A percentile compares a stretch with the other conserved stretches of the same genome.
Evolutionary conservation across 2,329 filamentous ascomycete genomes (phyloP).

Genomic region (Claviceps capensis): DNA sequence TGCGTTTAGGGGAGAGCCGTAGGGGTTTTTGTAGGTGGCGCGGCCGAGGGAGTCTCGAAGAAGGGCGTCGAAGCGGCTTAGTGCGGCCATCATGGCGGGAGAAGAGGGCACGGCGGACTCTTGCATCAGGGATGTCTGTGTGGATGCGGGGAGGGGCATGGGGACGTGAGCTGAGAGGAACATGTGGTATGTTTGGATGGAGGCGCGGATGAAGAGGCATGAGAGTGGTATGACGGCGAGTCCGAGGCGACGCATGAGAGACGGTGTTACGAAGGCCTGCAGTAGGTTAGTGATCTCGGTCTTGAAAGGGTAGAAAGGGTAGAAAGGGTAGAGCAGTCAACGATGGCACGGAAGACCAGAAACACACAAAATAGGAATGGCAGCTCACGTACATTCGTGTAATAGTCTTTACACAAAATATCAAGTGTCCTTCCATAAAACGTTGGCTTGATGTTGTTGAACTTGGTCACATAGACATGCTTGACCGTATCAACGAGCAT

Average conservation of each 20-base stretch:
- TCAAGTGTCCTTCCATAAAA: constrained; percentile 87
- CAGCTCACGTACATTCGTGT: constrained; percentile 57
- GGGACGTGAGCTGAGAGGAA: constrained; percentile 81
- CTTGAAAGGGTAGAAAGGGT: neutral
- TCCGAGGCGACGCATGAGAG: constrained; percentile 77
- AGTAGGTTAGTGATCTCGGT: neutral
- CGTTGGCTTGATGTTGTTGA: constrained; percentile 88
- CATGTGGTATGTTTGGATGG: constrained; percentile 96
- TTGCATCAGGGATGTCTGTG: constrained; percentile 50
- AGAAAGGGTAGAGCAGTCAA: too few relatives aligned
- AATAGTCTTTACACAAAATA: constrained; percentile 93
- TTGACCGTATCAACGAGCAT: constrained; percentile 96
- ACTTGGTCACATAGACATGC: constrained; percentile 95
- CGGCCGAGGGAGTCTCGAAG: constrained; percentile 64
- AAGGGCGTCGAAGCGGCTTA: constrained; percentile 65
- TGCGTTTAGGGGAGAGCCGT: constrained; percentile 24
- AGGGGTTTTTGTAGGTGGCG: constrained; percentile 50
- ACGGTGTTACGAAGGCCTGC: constrained; percentile 78
- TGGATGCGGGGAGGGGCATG: constrained; percentile 51
- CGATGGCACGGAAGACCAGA: too few relatives aligned
- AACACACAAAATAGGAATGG: neutral
- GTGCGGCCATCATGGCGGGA: constrained; percentile 60
- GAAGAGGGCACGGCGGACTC: constrained; percentile 52
- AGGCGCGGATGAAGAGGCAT: constrained; percentile 88
- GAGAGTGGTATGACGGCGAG: constrained; percentile 85